Percentiles rank a stretch among this genome's conserved stretches.
Conservation (phyloP, 208 protist species). For the Acanthamoeba triangularis region DNA sequence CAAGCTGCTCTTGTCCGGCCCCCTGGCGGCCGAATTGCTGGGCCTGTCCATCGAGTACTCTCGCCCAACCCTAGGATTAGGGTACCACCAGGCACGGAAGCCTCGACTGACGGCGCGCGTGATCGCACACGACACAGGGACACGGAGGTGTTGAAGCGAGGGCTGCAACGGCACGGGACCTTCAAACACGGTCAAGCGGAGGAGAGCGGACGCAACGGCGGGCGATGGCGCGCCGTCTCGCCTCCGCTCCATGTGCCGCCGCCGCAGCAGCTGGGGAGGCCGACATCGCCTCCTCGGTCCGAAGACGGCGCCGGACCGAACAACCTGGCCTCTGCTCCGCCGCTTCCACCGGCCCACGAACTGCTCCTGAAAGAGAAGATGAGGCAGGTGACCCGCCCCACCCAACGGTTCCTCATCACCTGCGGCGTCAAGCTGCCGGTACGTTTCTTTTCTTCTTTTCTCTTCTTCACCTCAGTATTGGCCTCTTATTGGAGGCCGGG, state of each 20-base stretch:
- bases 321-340: no score
- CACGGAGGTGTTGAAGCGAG: background rate
- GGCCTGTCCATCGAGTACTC: background rate
- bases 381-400: background rate
- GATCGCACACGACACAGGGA: background rate
- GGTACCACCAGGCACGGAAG: no score
- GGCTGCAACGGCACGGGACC: background rate
- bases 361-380: background rate
- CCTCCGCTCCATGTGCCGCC: background rate
- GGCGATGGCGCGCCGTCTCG: background rate
- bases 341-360: background rate
- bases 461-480: no score
- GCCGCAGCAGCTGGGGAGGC: no score
- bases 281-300: background rate
- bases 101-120: background rate
- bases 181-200: background rate
- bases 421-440: slow-evolving; percentile 7
- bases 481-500: no score
- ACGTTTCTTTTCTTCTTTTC: background rate
- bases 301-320: background rate
- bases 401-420: background rate
- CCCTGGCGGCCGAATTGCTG: background rate
- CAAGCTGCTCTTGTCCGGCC: background rate
- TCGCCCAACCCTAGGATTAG: background rate
- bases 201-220: no score